Evolutionary conservation across 208 protist species (phyloP), one percentile per base, ranked within the genome.

Genomic region (Acanthamoeba sp.): DNA sequence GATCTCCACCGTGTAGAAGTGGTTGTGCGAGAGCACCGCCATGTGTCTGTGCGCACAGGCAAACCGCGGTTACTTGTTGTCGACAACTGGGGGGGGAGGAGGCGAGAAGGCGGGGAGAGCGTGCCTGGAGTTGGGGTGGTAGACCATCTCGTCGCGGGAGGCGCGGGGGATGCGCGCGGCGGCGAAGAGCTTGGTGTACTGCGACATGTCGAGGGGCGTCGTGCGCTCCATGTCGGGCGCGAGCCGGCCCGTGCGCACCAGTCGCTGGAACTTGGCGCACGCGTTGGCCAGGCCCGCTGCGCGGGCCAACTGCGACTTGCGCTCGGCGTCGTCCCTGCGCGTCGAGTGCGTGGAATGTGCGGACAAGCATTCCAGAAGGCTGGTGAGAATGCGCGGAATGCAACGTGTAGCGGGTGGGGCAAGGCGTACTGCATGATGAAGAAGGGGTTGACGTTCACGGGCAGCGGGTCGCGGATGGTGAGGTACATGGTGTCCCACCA

Each of bases 401-500:
- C 12, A 12, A 27, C 55, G 59, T 69, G 59, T 48, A 48, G 45
- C 62, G 73, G 73, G 18, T 50, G 16, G 38, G 27, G 22, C 34
- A 40, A 82, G 84, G 24, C 57, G 85, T 57, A 64, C 42, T 91
- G 76, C 57, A 91, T 84, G 50, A 94, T 48, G 59, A 94, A 88
- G 76, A 66, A 94, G 3, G 91, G 91, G 59, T 94, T 94, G 24
- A 87, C 62, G 69, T 94, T 94, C 34, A 94, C 9, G 24, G 91
- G 91, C 24, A 55, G n/a, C n/a, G n/a, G n/a, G n/a, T n/a, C 62
- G 0, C 91, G 57, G 59, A 78, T n/a, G 2, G 0, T 18, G 66
- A 94, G 91, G 73, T 94, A 94, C 1, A 1, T 69, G 2, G 62
- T 71, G 38, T 94, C 91, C 91, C 91, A 94, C 62, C 87, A 92